Evolutionary conservation across 1,284 basidiomycete genomes (phyloP), one percentile per base, ranked within the genome.

Genomic region (Cutaneotrichosporon cavernicola): DNA sequence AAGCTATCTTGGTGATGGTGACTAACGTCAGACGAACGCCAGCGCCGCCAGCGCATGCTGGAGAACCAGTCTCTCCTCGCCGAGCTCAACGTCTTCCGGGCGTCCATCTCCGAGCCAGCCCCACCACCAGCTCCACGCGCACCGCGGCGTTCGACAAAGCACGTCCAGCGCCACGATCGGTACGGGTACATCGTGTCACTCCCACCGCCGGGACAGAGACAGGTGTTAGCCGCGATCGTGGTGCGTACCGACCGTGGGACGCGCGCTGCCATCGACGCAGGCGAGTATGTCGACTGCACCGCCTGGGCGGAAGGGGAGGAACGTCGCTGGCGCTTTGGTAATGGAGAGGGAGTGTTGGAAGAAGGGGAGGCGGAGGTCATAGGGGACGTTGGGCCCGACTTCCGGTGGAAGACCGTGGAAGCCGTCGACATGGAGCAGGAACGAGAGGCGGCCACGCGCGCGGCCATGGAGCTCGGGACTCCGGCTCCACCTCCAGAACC

Each of bases 161-260:
- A 43, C 26, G 10, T 30, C 13, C 22, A 56, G 18, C 55, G 55
- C 6, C 14, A 14, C 22, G 74, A 77, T 49, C 65, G 75, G 18
- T 70, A 70, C 9, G 76, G 76, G 0, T 68, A 74, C 49, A 64
- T 75, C 31, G 38, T 73, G 22, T 73, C 67, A 5, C 63, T 69
- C 8, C 75, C 75, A 4, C 50, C 56, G 4, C 58, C 64, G 0
- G 76, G 75, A 8, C 52, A 73, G 53, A 67, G 56, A 13, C 74
- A 77, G 26, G 56, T 57, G 2, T 69, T 79, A 21, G 74, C 75
- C 1, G 76, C 70, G 53, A 68, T 79, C 5, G 73, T 77, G 66
- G 69, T 80, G 38, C 71, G 70, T 0, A 60, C 65, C 13, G 69
- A 73, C 46, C 63, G 72, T 5, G 56, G 58, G 21, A 26, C 73